A percentile compares a stretch with the other conserved stretches of the same genome.
Conservation (phyloP, 2,329 filamentous ascomycete genomes). For the Acrocalymma vagum region DNA sequence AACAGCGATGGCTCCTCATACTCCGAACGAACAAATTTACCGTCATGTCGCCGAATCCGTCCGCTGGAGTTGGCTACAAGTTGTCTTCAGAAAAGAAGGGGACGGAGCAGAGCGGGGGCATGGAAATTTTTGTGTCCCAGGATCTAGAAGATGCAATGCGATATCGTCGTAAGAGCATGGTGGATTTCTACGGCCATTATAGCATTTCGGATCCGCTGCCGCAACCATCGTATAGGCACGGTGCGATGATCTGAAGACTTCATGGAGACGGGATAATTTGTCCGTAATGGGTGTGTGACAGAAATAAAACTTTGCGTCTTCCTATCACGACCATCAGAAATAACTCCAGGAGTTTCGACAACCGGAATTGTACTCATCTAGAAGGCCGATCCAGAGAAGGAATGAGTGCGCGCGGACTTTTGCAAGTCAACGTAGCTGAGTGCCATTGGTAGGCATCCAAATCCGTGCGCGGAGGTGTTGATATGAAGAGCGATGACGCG, state of each 20-base stretch:
- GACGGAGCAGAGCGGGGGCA: conserved; percentile 43
- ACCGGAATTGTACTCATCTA: no score
- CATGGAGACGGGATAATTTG: no score
- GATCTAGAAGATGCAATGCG: conserved; percentile 43
- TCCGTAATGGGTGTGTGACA: no score
- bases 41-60: conserved; percentile 26
- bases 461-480: no score
- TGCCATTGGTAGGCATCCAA: no score
- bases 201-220: conserved; percentile 43
- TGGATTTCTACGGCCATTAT: conserved; percentile 47
- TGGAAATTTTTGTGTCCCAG: conserved; percentile 45
- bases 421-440: no score
- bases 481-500: no score
- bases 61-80: conserved; percentile 45
- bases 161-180: conserved; percentile 33
- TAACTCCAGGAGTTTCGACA: no score
- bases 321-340: no score
- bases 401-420: no score
- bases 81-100: conserved; percentile 41
- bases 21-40: conserved; percentile 31
- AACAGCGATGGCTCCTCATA: conserved; percentile 39
- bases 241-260: conserved; percentile 42
- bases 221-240: conserved; percentile 38
- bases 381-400: no score
- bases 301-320: no score